Base-by-base conservation (phyloP, 495 filamentous ascomycete species). In the Penicillium cosmopolitanum region DNA sequence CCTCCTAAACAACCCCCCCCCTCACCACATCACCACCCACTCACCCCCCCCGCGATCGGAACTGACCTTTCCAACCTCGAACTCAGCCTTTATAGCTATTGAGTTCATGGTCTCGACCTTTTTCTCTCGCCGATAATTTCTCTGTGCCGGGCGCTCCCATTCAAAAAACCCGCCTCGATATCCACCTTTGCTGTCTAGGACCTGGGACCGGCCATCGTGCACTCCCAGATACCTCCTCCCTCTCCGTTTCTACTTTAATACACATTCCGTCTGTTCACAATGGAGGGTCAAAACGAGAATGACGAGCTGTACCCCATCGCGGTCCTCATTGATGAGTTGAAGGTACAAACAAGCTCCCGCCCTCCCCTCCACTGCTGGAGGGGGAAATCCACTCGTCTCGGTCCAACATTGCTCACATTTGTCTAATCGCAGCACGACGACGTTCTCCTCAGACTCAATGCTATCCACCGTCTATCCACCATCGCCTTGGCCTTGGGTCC, bases 261-360 rank as follows among this genome's bases (percentile, higher is more conserved):
- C 61, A 66, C 56, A 68, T 51, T 57, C 46, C 63, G 50, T 60
- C 68, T 47, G 66, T 66, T 66, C 76, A 65, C 53, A 58, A 92
- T 92, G 89, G 88, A 91, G 68, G 83, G 81, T 63, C 85, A 87
- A 67, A 83, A 82, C 64, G 85, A 89, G 78, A 96, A 87, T 73
- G 94, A 98, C 77, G 96, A 97, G 85, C 92, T 98, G 62, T 98
- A 97, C 77, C 95, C 95, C 69, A 98, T 98, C 82, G 95, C 95
- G 61, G 96, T 98, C 56, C 87, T 98, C 73, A 98, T 98, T 78
- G 95, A 98, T 77, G 95, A 98, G 86, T 82, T 98, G 67, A 98
- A 98, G 91, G 93, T 97, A 79, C 65, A n/a, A 56, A 50, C 64
- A 52, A 46, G 28, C 44, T 57, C 44, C 25, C 19, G 36, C 50